phyloP scores from a whole-genome alignment of 352 stramenopile genomes.

The Phytophthora litchii region DNA sequence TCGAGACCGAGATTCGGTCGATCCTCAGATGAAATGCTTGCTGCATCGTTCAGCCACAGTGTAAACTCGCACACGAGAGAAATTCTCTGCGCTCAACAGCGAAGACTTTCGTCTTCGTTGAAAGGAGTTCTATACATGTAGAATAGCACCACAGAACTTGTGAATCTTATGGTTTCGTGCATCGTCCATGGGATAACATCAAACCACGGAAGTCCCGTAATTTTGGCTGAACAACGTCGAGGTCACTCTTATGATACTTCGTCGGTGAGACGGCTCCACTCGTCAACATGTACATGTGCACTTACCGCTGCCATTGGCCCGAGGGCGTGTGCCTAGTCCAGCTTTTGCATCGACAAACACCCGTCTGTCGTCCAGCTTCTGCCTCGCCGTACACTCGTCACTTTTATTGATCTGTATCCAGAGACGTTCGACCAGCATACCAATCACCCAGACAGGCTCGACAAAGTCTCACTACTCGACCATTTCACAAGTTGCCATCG shows the following conservation, averaged over 20 bases:
- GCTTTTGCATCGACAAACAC: constrained; percentile 5
- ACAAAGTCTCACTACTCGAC: constrained; percentile 3
- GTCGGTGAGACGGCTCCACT: constrained; percentile 18
- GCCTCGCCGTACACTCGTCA: constrained; percentile 3
- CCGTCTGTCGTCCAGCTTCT: constrained; percentile 11
- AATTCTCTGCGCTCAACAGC: not conserved
- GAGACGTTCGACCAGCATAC: not conserved
- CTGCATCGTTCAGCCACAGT: too few relatives aligned
- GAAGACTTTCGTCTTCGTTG: not conserved
- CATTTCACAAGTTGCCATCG: constrained; percentile 24
- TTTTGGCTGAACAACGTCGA: not conserved
- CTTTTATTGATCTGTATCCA: not conserved
- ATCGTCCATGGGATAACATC: constrained; percentile 4
- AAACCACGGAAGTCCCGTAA: constrained; percentile 2
- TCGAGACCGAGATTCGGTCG: constrained; percentile 2
- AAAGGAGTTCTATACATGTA: too few relatives aligned
- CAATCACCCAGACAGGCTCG: too few relatives aligned
- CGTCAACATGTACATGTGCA: too few relatives aligned
- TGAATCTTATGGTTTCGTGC: too few relatives aligned
- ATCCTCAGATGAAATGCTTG: not conserved
- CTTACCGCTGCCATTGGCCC: constrained; percentile 18
- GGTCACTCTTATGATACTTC: constrained; percentile 20
- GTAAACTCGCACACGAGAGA: too few relatives aligned
- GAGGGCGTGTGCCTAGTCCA: constrained; percentile 29
- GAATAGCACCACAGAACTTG: too few relatives aligned